Evolutionary conservation across 306 rosid genomes (phyloP).

Genomic region (Argentina anserina): DNA sequence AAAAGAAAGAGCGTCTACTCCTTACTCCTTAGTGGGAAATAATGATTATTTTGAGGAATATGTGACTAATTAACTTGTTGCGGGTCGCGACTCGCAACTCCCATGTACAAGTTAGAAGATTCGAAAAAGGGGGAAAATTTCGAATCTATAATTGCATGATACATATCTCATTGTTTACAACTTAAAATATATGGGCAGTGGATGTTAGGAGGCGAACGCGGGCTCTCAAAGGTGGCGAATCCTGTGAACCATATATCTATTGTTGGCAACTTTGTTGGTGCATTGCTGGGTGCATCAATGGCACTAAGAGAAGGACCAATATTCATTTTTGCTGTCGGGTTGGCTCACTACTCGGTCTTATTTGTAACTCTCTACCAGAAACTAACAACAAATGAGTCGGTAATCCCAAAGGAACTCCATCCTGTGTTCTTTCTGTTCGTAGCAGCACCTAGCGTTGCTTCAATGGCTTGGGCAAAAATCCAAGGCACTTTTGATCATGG

Average conservation of each 20-base stretch:
- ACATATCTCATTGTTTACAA: no score
- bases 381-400: slow-evolving; percentile 75
- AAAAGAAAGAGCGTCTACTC: not conserved
- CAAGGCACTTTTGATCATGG: slow-evolving; percentile 80
- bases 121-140: no score
- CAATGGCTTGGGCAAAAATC: slow-evolving; percentile 89
- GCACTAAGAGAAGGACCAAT: slow-evolving; percentile 86
- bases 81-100: no score
- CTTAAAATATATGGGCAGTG: slow-evolving; percentile 94
- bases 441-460: slow-evolving; percentile 93
- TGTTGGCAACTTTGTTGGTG: slow-evolving; percentile 92
- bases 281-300: slow-evolving; percentile 81
- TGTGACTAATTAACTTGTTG: not conserved
- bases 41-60: not conserved
- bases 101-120: not conserved
- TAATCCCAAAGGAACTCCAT: slow-evolving; percentile 80
- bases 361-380: slow-evolving; percentile 92
- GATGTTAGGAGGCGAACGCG: slow-evolving; percentile 88
- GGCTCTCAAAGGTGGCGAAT: slow-evolving; percentile 86
- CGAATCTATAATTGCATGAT: no score
- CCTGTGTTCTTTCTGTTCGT: slow-evolving; percentile 91
- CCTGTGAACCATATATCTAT: slow-evolving; percentile 79
- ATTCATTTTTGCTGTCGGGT: slow-evolving; percentile 81
- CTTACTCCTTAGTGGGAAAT: not conserved
- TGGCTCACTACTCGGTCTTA: slow-evolving; percentile 74